Base-by-base conservation (phyloP, 1,284 basidiomycete species). In the Pseudozyma hubeiensis region DNA sequence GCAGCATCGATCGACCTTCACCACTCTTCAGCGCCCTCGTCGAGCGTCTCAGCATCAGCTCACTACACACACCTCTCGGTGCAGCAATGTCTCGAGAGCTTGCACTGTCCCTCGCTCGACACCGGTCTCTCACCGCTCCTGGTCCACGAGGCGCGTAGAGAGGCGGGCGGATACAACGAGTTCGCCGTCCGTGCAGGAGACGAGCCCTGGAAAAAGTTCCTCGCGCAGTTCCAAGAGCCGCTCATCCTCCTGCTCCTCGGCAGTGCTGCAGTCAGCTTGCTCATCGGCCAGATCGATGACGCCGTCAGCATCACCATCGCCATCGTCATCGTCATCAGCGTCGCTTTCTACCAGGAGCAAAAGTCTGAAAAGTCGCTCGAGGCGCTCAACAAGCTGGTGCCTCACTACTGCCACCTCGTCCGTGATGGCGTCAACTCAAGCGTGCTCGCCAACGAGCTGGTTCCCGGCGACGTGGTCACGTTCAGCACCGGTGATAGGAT, bases 261-360 rank as follows among this genome's bases (percentile, higher is more conserved):
- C 16, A 95, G 93, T 80, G 94, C 94, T 0, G 87, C 89, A 8
- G 90, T 98, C 40, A 95, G 93, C 78, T 91, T 92, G 4, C 80
- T 95, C 49, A 92, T 97, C 89, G 94, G 95, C 24, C 96, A 97
- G 81, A 87, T 92, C 44, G 94, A 98, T 83, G 96, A 98, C 81
- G 95, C 96, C 1, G 86, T 94, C 65, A 94, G 93, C 82, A 98
- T 98, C 65, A 91, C 92, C 6, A 88, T 96, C n/a, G 95, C 95
- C 34, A 92, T 98, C 19, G 85, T 92, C 31, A 97, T 98, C 65
- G 95, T 98, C 31, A 87, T 98, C 16, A 94, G 93, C 19, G 95
- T 98, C 65, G 96, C 93, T 0, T 97, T 97, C 81, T 90, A 97
- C 39, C 95, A 98, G 85, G 95, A 98, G 86, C 90, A 92, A 72